Evolutionary conservation across 2,329 filamentous ascomycete genomes (phyloP).

Genomic region (Cryphonectria parasitica): DNA sequence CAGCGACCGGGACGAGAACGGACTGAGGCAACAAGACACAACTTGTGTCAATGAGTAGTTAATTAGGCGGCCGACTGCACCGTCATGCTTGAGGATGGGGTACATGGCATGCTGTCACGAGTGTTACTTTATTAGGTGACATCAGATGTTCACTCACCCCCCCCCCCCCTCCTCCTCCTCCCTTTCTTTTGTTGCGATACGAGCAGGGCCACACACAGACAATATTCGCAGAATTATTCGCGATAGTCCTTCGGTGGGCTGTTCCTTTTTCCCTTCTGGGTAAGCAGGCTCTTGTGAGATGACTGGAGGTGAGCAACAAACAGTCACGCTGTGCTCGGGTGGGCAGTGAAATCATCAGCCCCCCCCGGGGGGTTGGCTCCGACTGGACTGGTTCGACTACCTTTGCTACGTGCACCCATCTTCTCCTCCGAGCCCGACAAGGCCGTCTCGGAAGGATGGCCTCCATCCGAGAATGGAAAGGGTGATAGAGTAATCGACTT

Average conservation of each 20-base stretch:
- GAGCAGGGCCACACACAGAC: neutral
- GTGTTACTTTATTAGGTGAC: neutral
- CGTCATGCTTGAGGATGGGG: no score
- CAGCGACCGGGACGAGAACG: neutral
- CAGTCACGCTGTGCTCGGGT: conserved; percentile 1
- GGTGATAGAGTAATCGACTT: neutral
- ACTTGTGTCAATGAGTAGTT: no score
- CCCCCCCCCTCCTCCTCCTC: no score
- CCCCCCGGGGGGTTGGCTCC: neutral
- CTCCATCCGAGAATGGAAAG: neutral
- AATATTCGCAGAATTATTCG: neutral
- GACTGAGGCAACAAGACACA: neutral
- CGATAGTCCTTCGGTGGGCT: neutral
- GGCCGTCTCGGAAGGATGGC: neutral
- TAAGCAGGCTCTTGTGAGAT: neutral
- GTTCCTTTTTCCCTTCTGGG: neutral
- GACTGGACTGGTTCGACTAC: neutral
- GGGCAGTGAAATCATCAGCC: neutral
- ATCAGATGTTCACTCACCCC: neutral
- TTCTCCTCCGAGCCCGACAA: no score
- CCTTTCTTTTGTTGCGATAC: neutral
- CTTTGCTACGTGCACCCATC: no score
- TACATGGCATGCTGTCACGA: neutral
- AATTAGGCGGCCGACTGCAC: no score
- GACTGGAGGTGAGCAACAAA: neutral